Conservation (phyloP, 1,139 yeast species). For the Yamadazyma buinensis region DNA sequence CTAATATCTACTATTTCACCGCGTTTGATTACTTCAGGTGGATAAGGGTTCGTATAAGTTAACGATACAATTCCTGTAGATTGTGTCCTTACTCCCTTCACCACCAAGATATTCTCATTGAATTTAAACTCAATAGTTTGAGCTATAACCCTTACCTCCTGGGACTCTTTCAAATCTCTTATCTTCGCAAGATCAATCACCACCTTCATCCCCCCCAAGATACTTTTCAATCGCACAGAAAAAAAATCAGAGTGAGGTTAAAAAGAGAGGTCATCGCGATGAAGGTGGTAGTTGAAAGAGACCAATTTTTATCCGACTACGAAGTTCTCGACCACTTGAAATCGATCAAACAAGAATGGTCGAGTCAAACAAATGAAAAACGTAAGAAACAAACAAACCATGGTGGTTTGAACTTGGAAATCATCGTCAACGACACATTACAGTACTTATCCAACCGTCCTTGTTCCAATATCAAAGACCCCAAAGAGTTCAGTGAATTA, state of each 20-base stretch:
- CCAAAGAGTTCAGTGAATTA: constrained; percentile 49
- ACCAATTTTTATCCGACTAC: constrained; percentile 63
- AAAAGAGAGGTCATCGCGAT: constrained; percentile 21
- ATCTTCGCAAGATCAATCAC: constrained; percentile 1
- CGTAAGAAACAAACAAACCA: constrained; percentile 26
- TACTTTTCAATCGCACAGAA: too few relatives aligned
- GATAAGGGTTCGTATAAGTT: constrained; percentile 1
- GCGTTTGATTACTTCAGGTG: constrained; percentile 1
- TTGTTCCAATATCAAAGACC: constrained; percentile 36
- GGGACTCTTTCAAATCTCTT: neutral
- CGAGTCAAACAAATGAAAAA: constrained; percentile 14
- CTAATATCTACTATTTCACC: constrained; percentile 7
- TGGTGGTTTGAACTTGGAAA: constrained; percentile 52
- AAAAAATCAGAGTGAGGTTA: too few relatives aligned
- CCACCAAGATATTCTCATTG: neutral
- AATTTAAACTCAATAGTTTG: constrained; percentile 5
- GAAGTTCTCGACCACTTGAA: constrained; percentile 65
- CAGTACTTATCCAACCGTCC: constrained; percentile 48
- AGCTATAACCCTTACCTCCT: constrained; percentile 3
- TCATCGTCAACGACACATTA: constrained; percentile 60
- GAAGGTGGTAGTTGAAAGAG: constrained; percentile 48
- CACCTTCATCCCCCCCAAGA: constrained; percentile 13
- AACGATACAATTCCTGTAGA: neutral
- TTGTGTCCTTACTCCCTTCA: constrained; percentile 1
- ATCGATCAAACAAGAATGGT: constrained; percentile 49